Base-by-base conservation (phyloP, 768 basidiomycete genomes). In the Trametes cubensis region DNA sequence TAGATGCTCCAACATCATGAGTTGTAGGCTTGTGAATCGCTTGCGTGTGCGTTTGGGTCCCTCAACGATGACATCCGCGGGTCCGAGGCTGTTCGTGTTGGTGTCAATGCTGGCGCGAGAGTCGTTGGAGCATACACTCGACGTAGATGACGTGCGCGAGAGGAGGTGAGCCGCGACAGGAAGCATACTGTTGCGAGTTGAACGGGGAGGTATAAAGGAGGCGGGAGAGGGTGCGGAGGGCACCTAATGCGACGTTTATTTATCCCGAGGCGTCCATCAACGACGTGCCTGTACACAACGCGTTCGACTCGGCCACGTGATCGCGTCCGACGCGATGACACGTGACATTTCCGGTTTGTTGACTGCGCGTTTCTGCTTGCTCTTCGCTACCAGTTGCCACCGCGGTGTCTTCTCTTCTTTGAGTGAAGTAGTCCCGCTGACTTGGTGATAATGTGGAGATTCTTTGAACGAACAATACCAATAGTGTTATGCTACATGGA, bases 1-100 rank as follows among this genome's bases (percentile, higher is more conserved):
- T 46, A 90, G 81, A 63, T 86, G 81, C 73, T 90, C 89, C 59
- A 90, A 83, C 78, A 88, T 81, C 65, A 83, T 83, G 68, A 90
- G 83, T 75, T 90, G 89, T 17, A 76, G 77, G 64, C 81, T 85
- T 49, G 81, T 85, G 73, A 90, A 90, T 2, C 89, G 80, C 72
- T 87, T 89, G 41, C 89, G 83, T 2, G 88, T 89, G 55, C 89
- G 81, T 38, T 47, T 67, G 39, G 66, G 54, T 5, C 59, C 62
- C 49, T 69, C 66, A 46, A 63, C 59, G 14, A 62, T 38, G 49
- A 50, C 64, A 40, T 58, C 39, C 6, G 77, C 75, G 55, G 74
- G 73, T 65, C 73, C 74, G 55, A 71, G 63, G 44, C 68, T 34
- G 10, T 34, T 74, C 52, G 74, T 69, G 49, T 67, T 68, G 56